Evolutionary conservation across 805 yeast species (phyloP), one percentile per base, ranked within the genome.

Genomic region (Starmerella powellii): DNA sequence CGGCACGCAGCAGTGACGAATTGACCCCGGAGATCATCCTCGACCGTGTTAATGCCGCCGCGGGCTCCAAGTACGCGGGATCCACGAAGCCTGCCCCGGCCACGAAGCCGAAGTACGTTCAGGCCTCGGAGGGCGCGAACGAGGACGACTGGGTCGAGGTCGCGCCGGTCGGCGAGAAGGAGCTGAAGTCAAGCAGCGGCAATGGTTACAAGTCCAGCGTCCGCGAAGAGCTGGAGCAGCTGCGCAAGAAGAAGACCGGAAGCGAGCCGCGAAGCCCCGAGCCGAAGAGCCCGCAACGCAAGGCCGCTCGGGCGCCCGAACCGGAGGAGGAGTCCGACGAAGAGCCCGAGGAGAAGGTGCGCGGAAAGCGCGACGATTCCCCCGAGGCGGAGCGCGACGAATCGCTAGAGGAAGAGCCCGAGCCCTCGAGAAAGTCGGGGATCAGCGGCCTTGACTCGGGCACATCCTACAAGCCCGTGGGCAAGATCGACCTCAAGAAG

Each of bases 1-100:
- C 95, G 37, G 97, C 97, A n/a, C 77, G 97, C 64, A 94, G 84
- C 57, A 68, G 73, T 33, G 95, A 86, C 56, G 98, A 91, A 61
- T 70, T 93, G 59, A 82, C 84, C 53, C 80, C 81, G 34, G 70
- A 70, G 20, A 93, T 81, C 46, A 72, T 91, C 44, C 61, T 85
- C 52, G 69, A 74, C 34, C 78, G 84, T 50, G 77, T 91, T 37
- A 77, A 83, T 50, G 80, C 84, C 51, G 95, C 97, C 27, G 82
- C 97, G 2, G 98, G 98, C 55, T 95, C 98, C 15, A 78, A 94
- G 57, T 91, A 91, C 64, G 78, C 91, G 4, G 73, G 74, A 42
- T 57, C 31, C 29, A 37, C 45, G 36, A 48, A 48, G 49, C 65
- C 52, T 34, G 55, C 54, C 44, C 48, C 49, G 8, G 27, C 53